Evolutionary conservation across 2,329 filamentous ascomycete species (phyloP), one percentile per base, ranked within the genome.

Genomic region (Xylariaceae sp.): DNA sequence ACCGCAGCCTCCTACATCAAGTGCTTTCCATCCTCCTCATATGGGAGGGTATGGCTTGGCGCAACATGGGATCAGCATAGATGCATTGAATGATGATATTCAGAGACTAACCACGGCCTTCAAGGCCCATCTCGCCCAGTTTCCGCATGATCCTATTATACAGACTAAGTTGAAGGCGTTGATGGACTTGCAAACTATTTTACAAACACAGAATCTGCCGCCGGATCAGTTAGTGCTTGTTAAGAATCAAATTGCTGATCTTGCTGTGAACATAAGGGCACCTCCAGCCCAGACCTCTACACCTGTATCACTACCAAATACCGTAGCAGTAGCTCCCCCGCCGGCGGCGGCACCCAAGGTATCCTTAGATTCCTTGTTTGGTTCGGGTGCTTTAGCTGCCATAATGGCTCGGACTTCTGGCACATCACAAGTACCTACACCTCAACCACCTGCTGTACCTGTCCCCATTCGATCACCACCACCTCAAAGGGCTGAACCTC

Each of bases 121-220:
- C 64, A 88, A 88, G 76, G 81, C 82, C 65, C 88, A 92, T 69
- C 89, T 91, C 77, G 87, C 88, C 64, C 85, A 85, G 64, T 91
- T 87, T 73, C 89, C 89, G 59, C 85, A 88, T 79, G 90, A 96
- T 79, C 76, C 82, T 75, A 85, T 86, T 75, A 82, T 91, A 71
- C 88, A 91, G 73, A 88, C 86, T 70, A 91, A 90, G 76, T 79
- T 96, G 70, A 90, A 91, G 77, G 92, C 92, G 62, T 84, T 97
- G 67, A 79, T 93, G 75, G 91, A 95, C 74, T 83, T 98, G 63
- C 91, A 96, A 78, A 86, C 82, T 65, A 85, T 94, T 65, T 79
- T 97, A 71, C 87, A 90, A 73, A 88, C 82, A 66, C 89, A 92
- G 74, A 87, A 88, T 71, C 81, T 96, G 72, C 88, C 88, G 58